Percentiles rank a stretch among this genome's conserved stretches.
Conservation (phyloP, 371 early-diverging fungal species). For the Mucor plumbeus region DNA sequence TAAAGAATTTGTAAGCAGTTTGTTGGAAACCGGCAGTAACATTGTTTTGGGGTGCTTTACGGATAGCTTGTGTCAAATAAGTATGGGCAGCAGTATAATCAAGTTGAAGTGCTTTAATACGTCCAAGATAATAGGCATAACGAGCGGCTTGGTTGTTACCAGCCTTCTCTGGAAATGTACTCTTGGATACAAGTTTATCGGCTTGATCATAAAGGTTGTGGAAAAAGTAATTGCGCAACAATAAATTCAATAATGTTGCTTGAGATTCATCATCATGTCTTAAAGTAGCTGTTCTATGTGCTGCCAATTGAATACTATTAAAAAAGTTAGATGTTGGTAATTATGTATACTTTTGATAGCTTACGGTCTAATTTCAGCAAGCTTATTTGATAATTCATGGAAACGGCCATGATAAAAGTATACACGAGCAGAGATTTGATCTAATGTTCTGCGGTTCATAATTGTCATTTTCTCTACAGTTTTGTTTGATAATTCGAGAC, state of each 20-base stretch:
- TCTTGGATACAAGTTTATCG: conserved; percentile 92
- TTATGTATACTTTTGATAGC: conserved; percentile 13
- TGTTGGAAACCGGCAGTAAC: conserved; percentile 95
- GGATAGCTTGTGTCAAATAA: conserved; percentile 89
- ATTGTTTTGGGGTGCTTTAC: conserved; percentile 91
- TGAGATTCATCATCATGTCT: conserved; percentile 86
- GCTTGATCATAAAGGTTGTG: conserved; percentile 96
- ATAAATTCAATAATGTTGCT: conserved; percentile 89
- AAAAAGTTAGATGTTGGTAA: background rate
- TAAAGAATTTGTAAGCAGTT: conserved; percentile 89
- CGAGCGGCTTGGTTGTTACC: conserved; percentile 94
- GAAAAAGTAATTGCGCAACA: conserved; percentile 89
- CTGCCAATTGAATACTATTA: conserved; percentile 73
- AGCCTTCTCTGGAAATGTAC: conserved; percentile 89
- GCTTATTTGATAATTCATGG: conserved; percentile 74
- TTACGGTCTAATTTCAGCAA: conserved; percentile 82
- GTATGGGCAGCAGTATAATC: conserved; percentile 93
- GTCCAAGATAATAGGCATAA: conserved; percentile 94
- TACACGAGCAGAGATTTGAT: conserved; percentile 86
- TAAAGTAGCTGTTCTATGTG: conserved; percentile 90
- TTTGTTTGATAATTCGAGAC: conserved; percentile 67
- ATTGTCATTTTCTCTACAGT: conserved; percentile 65
- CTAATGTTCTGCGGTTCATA: conserved; percentile 88
- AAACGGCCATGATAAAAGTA: conserved; percentile 94
- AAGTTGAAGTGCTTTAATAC: conserved; percentile 94